Base-by-base conservation (phyloP, 768 basidiomycete species). In the Hygrocybe punicea region DNA sequence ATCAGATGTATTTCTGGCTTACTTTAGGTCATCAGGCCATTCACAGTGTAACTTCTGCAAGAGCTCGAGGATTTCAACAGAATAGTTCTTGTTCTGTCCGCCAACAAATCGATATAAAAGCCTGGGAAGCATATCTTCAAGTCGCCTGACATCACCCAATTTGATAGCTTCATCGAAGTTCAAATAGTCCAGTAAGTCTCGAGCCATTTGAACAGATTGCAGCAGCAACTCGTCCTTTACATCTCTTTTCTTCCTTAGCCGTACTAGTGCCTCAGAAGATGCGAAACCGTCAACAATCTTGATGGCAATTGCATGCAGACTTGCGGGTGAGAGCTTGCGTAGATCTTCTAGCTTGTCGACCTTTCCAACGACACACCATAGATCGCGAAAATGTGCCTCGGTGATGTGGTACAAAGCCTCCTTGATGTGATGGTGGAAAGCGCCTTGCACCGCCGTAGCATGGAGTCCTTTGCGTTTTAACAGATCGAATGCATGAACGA, bases 161-260 rank as follows among this genome's bases (percentile, higher is more conserved):
- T 60, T 64, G 21, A 78, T 75, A 0, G 76, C 73, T 3, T 69
- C 49, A 19, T 69, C 51, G 0, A 80, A 64, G 1, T 68, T 64
- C 34, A 79, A 54, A 52, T 76, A 79, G 3, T 67, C 65, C 0
- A 80, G 62, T 0, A 73, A 56, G 57, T 78, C 76, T 0, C 66
- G 59, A 45, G 71, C 73, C 62, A 66, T 76, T 70, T 73, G 67
- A 1, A 72, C 66, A 0, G 65, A 46, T 17, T 77, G 71, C 0
- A 35, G 37, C 0, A 64, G 52, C 1, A 65, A 5, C 6, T 71
- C 59, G 49, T 77, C 76, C 1, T 59, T 52, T 29, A 4, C 29
- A n/a, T 66, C 13, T 4, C 58, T 39, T 71, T 72, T 0, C 17
- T 57, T 55, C 3, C 14, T 21, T 1, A 65, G 56, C 7, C 78